phyloP scores from a whole-genome alignment of 208 protist species.

The Porcisia deanei region DNA sequence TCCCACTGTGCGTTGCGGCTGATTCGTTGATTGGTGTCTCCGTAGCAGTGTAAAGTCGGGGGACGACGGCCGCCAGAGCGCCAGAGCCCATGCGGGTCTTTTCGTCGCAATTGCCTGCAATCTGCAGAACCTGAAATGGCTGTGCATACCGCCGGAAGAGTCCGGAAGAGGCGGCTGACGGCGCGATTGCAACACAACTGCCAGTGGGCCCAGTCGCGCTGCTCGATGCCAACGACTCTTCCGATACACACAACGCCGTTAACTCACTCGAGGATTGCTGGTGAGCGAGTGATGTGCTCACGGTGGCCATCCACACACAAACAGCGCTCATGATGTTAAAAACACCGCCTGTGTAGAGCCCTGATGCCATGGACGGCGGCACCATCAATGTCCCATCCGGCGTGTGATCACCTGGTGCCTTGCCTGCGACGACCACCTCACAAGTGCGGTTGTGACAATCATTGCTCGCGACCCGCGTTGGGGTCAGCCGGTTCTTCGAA shows the following conservation, averaged over 20 bases:
- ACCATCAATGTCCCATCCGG: neutral
- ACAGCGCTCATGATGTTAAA: slow-evolving; percentile 19
- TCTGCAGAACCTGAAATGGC: slow-evolving; percentile 19
- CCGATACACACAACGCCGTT: slow-evolving; percentile 16
- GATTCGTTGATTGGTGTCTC: slow-evolving; percentile 3
- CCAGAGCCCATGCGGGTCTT: slow-evolving; percentile 1
- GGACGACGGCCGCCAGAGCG: slow-evolving; percentile 8
- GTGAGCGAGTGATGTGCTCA: neutral
- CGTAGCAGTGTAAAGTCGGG: neutral
- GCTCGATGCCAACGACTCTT: neutral
- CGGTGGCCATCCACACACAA: slow-evolving; percentile 15
- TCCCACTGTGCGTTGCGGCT: neutral
- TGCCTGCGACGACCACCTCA: neutral
- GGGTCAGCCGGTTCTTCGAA: neutral
- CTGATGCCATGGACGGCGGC: neutral
- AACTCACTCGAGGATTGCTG: slow-evolving; percentile 1
- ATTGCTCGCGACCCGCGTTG: neutral
- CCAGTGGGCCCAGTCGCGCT: neutral
- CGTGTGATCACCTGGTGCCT: neutral
- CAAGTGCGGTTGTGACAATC: neutral
- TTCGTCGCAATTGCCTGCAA: neutral
- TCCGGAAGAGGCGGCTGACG: neutral
- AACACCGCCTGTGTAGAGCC: slow-evolving; percentile 16
- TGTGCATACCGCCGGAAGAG: slow-evolving; percentile 20
- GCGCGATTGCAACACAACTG: neutral